A percentile compares a stretch with the other conserved stretches of the same genome.
Conservation (phyloP, 2,329 filamentous ascomycete species). For the Gaeumannomyces sp. region DNA sequence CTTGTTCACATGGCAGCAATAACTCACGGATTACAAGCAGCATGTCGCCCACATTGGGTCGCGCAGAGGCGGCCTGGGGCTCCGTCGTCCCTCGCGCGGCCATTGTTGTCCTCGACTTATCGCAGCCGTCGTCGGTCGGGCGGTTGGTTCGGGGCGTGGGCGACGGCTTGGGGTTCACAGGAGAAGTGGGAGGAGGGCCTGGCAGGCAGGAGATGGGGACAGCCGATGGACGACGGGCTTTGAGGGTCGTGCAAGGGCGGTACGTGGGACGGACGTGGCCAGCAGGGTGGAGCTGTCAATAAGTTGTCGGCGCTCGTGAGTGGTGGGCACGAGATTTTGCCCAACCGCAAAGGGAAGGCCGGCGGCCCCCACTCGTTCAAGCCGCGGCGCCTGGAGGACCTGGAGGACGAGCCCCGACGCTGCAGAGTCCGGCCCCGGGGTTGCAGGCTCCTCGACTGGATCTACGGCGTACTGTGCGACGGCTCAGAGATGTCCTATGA, state of each 20-base stretch:
- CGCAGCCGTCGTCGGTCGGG: constrained; percentile 5
- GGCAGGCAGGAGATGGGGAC: constrained; percentile 5
- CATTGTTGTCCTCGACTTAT: constrained; percentile 14
- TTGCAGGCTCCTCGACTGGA: no score
- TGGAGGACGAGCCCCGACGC: no score
- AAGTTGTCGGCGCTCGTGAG: not conserved
- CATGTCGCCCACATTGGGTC: constrained; percentile 59
- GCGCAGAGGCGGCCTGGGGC: constrained; percentile 23
- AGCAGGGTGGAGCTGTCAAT: constrained; percentile 1
- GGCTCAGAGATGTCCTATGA: no score
- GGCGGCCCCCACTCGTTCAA: constrained; percentile 1
- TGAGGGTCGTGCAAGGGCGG: constrained; percentile 1
- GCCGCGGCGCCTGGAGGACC: no score
- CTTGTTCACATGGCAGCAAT: not conserved
- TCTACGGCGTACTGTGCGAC: no score
- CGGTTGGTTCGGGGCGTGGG: constrained; percentile 3
- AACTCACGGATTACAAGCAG: constrained; percentile 67
- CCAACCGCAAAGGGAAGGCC: not conserved
- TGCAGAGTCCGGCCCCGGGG: no score
- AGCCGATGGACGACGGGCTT: not conserved
- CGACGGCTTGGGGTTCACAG: constrained; percentile 1
- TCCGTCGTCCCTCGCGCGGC: constrained; percentile 26
- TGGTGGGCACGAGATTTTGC: not conserved
- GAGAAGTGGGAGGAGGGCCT: constrained; percentile 3
- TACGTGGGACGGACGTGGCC: not conserved